Base-by-base conservation (phyloP, 2,329 filamentous ascomycete species). In the Trichophyton rubrum region DNA sequence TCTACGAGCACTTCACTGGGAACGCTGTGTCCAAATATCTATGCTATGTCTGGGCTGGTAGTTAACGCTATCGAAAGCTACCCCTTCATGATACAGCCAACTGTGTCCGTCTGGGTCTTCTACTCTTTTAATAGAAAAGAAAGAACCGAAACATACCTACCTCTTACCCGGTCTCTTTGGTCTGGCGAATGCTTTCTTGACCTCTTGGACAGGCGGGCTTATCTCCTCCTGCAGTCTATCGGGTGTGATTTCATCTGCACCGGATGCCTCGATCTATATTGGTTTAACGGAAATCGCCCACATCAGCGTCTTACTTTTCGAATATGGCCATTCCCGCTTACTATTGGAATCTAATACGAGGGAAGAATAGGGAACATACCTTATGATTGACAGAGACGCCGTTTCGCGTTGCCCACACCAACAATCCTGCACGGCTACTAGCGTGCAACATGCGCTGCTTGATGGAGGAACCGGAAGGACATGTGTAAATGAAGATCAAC, bases 401-500 rank as follows among this genome's bases (percentile, higher is more conserved):
- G 27, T 79, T 79, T 56, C 79, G 77, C 56, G 82, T 79, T 20
- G 82, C 82, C 61, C 80, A 63, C 27, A 69, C 67, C 30, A 85
- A 73, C n/a, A 81, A 79, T 64, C 77, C 77, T 30, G 75, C 75
- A 66, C 82, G 78, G 62, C 79, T 81, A 59, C 81, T 82, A 24
- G 83, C 82, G 70, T 85, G 85, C 62, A 86, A 67, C 84, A 86
- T 86, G 60, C 83, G 77, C 70, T 85, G 82, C 72, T 83, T 85
- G 69, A 86, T 82, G 69, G 82, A 83, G 13, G 81, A 82, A 11
- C 68, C 75, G 0, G 78, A 77, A 11, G 84, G 84, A 69, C 84
- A 86, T 20, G 83, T 85, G 68, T 85, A 85, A 62, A 86, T 80
- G 71, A 86, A 86, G 22, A 85, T 71, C 11, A 85, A 75, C 1